phyloP scores from a whole-genome alignment of 2,329 filamentous ascomycete genomes.

The Aspergillus candidus region DNA sequence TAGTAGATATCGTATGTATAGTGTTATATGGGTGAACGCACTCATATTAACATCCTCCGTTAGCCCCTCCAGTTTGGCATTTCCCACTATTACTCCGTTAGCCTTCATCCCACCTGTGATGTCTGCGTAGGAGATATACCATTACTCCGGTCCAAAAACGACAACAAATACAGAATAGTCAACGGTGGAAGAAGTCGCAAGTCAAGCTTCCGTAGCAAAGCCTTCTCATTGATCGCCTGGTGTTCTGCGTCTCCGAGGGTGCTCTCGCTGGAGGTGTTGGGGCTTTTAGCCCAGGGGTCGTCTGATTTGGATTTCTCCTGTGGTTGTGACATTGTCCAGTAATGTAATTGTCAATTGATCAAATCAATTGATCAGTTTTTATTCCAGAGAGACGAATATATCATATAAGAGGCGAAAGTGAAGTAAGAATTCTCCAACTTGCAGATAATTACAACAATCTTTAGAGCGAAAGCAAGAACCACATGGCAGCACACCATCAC shows the following conservation, averaged over 20 bases:
- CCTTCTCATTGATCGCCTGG: slow-evolving; percentile 31
- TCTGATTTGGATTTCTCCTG: slow-evolving; percentile 4
- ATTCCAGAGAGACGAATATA: no score
- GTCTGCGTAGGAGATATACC: slow-evolving; percentile 20
- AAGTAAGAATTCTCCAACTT: no score
- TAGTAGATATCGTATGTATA: no score
- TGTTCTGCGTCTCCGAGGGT: slow-evolving; percentile 14
- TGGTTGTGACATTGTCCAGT: slow-evolving; percentile 8
- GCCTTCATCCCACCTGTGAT: no score
- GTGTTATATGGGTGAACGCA: slow-evolving; percentile 5
- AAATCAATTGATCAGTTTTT: no score
- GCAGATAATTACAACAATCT: no score
- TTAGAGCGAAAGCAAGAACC: no score
- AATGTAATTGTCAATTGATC: background rate
- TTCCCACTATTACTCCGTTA: no score
- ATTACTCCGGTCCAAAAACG: slow-evolving; percentile 41
- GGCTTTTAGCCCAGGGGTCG: background rate
- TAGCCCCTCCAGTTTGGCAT: slow-evolving; percentile 36
- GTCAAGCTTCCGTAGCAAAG: slow-evolving; percentile 41
- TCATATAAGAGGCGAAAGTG: no score
- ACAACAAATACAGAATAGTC: slow-evolving; percentile 41
- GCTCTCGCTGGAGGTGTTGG: slow-evolving; percentile 7
- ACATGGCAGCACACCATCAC: no score
- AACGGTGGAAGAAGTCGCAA: slow-evolving; percentile 38
- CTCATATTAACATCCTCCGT: slow-evolving; percentile 33